A percentile compares a stretch with the other conserved stretches of the same genome.
These are phyloP conservation scores for Suillus brevipes DNA, from an alignment of 768 basidiomycete species.

Conservation along the genomic window DNA sequence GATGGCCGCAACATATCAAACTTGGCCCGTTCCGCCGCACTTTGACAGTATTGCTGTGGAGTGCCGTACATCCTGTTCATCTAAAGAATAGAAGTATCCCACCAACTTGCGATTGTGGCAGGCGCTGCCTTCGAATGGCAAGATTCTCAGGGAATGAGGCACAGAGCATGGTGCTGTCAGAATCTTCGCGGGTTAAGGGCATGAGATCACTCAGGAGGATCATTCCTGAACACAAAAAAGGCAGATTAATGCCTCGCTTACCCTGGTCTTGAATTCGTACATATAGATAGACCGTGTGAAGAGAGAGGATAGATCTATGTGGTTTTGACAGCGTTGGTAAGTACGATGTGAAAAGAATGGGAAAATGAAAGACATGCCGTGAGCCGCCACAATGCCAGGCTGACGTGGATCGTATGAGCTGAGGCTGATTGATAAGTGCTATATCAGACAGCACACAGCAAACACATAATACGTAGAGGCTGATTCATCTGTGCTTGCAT, in stretches of 20 bases:
- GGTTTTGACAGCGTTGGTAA: not conserved
- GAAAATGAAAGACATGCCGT: not conserved
- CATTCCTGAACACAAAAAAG: not conserved
- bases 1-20: not conserved
- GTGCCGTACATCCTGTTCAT: not conserved
- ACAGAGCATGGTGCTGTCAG: not conserved
- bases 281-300: not conserved
- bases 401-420: not conserved
- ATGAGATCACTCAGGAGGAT: not conserved
- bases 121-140: not conserved
- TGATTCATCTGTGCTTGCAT: not conserved
- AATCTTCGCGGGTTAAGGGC: not conserved
- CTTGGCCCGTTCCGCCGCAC: not conserved
- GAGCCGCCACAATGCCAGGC: not conserved
- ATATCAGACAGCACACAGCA: not conserved
- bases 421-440: not conserved
- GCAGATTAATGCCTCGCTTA: not conserved
- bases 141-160: slow-evolving; percentile 1
- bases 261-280: not conserved
- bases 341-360: not conserved
- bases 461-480: not conserved
- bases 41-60: not conserved
- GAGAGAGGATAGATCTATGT: not conserved
- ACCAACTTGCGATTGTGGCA: not conserved
- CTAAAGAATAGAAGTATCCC: not conserved